Evolutionary conservation across 2,329 filamentous ascomycete genomes (phyloP).

Genomic region (Phaeoacremonium minimum): DNA sequence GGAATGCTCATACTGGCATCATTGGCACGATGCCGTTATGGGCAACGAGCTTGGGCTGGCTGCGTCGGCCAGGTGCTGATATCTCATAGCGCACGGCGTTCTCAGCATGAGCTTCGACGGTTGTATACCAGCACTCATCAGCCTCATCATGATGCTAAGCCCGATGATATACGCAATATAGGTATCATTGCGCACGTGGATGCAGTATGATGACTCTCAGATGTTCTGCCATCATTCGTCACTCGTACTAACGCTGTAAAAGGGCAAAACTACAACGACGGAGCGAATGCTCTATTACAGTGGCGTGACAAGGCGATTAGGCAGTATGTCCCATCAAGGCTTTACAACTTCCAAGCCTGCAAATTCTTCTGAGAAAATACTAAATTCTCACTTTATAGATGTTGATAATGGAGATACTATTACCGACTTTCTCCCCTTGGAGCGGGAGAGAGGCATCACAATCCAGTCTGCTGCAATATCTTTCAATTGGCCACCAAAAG

Average conservation of each 20-base stretch:
- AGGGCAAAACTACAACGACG: constrained; percentile 95
- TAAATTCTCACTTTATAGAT: constrained; percentile 46
- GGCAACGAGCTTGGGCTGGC: neutral
- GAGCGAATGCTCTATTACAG: constrained; percentile 99
- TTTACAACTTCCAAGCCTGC: neutral
- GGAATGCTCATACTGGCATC: neutral
- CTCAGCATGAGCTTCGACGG: neutral
- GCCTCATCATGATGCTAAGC: constrained; percentile 27
- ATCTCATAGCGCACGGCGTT: neutral
- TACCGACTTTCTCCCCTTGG: constrained; percentile 92
- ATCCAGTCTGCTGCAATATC: constrained; percentile 97
- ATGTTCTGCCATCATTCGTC: no score
- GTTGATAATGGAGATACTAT: constrained; percentile 96
- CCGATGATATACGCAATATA: constrained; percentile 80
- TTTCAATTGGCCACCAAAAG: constrained; percentile 74
- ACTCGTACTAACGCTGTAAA: no score
- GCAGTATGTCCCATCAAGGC: constrained; percentile 58
- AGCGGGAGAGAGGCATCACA: constrained; percentile 88
- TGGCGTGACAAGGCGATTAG: constrained; percentile 80
- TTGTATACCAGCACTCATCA: neutral
- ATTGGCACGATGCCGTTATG: neutral
- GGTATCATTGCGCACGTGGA: constrained; percentile 99
- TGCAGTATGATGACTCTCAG: constrained; percentile 57
- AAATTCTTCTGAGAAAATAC: constrained; percentile 2
- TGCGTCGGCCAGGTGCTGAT: constrained; percentile 7